Evolutionary conservation across 1,284 basidiomycete genomes (phyloP).

Genomic region (Inonotus hispidus): DNA sequence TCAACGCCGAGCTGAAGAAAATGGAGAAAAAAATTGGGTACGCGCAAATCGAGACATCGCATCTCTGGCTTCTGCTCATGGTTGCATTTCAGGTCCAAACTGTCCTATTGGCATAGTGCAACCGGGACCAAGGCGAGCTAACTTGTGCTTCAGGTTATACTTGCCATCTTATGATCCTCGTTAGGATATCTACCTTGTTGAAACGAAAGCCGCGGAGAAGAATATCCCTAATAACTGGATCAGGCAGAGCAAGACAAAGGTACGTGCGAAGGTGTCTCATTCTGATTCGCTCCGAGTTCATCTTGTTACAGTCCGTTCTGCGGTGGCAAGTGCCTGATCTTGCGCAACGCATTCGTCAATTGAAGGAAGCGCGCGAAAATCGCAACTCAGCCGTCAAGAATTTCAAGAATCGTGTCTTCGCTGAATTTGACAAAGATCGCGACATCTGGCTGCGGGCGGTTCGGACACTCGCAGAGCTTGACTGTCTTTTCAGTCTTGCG

Average conservation of each 20-base stretch:
- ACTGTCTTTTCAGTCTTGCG: slow-evolving; percentile 91
- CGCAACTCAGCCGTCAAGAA: slow-evolving; percentile 72
- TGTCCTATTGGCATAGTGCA: slow-evolving; percentile 82
- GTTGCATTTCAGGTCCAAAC: slow-evolving; percentile 36
- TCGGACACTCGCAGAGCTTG: slow-evolving; percentile 80
- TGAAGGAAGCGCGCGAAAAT: slow-evolving; percentile 92
- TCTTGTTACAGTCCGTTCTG: slow-evolving; percentile 46
- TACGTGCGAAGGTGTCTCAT: slow-evolving; percentile 23
- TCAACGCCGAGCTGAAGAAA: slow-evolving; percentile 62
- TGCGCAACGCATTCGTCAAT: slow-evolving; percentile 61
- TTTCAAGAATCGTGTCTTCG: slow-evolving; percentile 78
- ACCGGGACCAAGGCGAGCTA: slow-evolving; percentile 66
- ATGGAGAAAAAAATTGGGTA: slow-evolving; percentile 58
- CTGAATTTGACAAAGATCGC: slow-evolving; percentile 84
- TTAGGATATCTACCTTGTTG: slow-evolving; percentile 85
- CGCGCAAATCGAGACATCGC: slow-evolving; percentile 21
- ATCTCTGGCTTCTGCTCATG: slow-evolving; percentile 9
- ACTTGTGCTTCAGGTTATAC: not conserved
- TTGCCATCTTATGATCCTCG: slow-evolving; percentile 2
- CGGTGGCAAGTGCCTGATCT: slow-evolving; percentile 79
- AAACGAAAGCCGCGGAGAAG: slow-evolving; percentile 54
- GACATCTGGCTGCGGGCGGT: slow-evolving; percentile 74
- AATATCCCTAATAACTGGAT: slow-evolving; percentile 81
- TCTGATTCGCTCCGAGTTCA: not conserved
- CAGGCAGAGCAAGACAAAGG: slow-evolving; percentile 80